Conservation (phyloP, 2,329 filamentous ascomycete genomes). For the Epichloe sp. region DNA sequence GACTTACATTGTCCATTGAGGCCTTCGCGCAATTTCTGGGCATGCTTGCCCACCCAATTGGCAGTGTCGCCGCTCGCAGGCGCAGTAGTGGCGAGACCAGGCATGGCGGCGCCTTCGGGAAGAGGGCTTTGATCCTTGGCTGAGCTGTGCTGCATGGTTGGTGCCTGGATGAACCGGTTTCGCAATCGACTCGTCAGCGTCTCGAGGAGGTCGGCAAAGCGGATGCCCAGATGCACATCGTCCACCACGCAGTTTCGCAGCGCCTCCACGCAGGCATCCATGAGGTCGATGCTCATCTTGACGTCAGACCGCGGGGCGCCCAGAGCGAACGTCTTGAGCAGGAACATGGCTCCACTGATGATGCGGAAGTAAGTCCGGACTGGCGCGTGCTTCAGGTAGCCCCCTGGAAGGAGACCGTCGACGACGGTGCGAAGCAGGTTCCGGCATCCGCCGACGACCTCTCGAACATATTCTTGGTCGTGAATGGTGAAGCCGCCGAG, state of each 20-base stretch:
- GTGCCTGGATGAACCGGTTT: slow-evolving; percentile 58
- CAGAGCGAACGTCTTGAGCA: slow-evolving; percentile 73
- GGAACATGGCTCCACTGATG: slow-evolving; percentile 72
- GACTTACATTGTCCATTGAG: slow-evolving; percentile 25
- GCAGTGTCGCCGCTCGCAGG: slow-evolving; percentile 11
- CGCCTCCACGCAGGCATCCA: slow-evolving; percentile 62
- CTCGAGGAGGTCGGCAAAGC: slow-evolving; percentile 72
- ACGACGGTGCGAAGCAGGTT: slow-evolving; percentile 68
- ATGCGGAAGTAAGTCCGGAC: slow-evolving; percentile 80
- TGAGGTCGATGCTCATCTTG: slow-evolving; percentile 58
- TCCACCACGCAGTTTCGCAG: slow-evolving; percentile 70
- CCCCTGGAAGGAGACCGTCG: slow-evolving; percentile 58
- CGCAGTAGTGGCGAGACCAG: not conserved
- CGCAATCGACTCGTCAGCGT: slow-evolving; percentile 62
- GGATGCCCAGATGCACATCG: slow-evolving; percentile 72
- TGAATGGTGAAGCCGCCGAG: slow-evolving; percentile 50
- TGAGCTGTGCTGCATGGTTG: slow-evolving; percentile 30
- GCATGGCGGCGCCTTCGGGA: slow-evolving; percentile 17
- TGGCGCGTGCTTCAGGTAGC: slow-evolving; percentile 69
- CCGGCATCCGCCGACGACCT: slow-evolving; percentile 66
- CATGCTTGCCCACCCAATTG: slow-evolving; percentile 24
- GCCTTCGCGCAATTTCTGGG: slow-evolving; percentile 27
- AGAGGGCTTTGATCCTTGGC: slow-evolving; percentile 29
- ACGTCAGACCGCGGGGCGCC: slow-evolving; percentile 70
- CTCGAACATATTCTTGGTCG: slow-evolving; percentile 60